Evolutionary conservation across 2,329 filamentous ascomycete genomes (phyloP), one percentile per base, ranked within the genome.

Genomic region (Diplodia seriata): DNA sequence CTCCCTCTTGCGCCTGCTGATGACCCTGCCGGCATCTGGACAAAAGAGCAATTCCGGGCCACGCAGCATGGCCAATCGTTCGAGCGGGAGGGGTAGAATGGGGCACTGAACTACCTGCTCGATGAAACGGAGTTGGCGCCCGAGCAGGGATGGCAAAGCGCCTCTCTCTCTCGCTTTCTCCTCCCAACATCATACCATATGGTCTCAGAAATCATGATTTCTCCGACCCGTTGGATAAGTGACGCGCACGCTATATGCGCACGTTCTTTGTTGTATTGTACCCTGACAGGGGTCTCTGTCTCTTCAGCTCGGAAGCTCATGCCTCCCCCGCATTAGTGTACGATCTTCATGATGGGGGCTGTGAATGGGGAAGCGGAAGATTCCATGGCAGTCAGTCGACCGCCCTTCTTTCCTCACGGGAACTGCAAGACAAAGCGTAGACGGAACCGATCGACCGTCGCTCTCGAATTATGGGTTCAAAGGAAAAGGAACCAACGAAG

Each of bases 251-350:
- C 26, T 26, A 26, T 26, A 26, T 26, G 26, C 26, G 26, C 26
- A 61, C 29, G 56, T 40, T 40, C 12, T 4, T 20, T 12, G n/a
- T 33, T 59, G n/a, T 33, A n/a, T 33, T 59, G n/a, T 33, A n/a
- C 40, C 56, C n/a, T 20, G 29, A 26, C 40, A 61, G 49, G 56
- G 26, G 26, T 61, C 40, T 14, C 40, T 14, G 31, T 33, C 31
- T 9, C 31, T 33, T 9, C 31, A 33, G 15, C 20, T 26, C 29
- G 33, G 26, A 31, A 43, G 20, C 36, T 4, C 1, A 14, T 29
- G 31, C 31, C 2, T n/a, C 47, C 56, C 56, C 56, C 56, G 56
- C 56, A 61, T 26, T 49, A 61, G 26, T 29, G 3, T 36, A 40
- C 20, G 38, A 33, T 33, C 6, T 33, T 33, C 31, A 33, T 33